Conservation (phyloP, 1,284 basidiomycete species). For the Ustilago crameri region DNA sequence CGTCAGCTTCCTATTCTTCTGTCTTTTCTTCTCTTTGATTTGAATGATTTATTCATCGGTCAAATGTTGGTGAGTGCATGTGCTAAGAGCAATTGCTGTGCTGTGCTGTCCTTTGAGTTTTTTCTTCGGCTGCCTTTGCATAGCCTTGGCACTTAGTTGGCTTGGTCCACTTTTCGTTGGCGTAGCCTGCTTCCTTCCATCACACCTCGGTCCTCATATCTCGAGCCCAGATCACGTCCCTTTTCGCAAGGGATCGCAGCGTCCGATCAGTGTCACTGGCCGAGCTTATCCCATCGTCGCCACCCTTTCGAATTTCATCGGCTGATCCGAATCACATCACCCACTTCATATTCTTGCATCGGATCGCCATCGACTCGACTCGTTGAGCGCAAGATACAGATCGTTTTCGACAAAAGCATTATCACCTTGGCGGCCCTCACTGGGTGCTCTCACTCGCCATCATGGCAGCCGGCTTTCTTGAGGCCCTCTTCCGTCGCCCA, state of each 20-base stretch:
- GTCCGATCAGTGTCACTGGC: background rate
- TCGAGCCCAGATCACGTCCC: background rate
- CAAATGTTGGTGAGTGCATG: no score
- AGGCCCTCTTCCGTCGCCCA: constrained; percentile 52
- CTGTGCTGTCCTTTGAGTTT: constrained; percentile 3
- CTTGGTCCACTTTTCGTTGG: no score
- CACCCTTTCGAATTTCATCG: background rate
- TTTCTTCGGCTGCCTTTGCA: background rate
- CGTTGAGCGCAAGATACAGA: no score
- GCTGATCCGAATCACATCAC: constrained; percentile 1
- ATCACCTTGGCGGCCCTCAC: background rate
- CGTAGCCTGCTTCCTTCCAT: background rate
- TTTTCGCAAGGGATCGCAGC: no score
- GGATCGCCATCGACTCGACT: no score
- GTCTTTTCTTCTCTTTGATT: no score
- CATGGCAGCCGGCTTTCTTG: constrained; percentile 51
- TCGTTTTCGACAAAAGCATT: background rate
- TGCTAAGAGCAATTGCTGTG: no score
- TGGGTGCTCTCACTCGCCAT: background rate
- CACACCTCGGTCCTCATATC: background rate
- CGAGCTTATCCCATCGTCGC: background rate
- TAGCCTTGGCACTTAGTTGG: background rate
- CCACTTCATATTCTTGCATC: background rate
- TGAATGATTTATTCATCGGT: no score
- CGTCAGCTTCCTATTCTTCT: no score